Conservation (phyloP, 148 eudicot genomes). For the Rhododendron griersonianum region DNA sequence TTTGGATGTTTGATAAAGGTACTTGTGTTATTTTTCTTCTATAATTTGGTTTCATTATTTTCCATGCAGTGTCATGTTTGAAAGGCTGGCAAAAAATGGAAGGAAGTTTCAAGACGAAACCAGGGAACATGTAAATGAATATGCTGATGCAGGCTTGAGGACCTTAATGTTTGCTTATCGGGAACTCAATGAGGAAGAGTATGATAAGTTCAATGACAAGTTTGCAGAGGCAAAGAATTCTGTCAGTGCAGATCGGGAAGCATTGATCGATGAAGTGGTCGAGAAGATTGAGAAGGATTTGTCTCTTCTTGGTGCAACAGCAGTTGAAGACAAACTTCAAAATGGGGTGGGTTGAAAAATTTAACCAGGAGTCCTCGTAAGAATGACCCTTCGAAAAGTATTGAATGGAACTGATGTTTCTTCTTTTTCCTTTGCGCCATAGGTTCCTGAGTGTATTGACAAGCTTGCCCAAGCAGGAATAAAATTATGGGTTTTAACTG, state of each 20-base stretch:
- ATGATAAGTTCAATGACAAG: slow-evolving; percentile 45
- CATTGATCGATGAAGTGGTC: slow-evolving; percentile 56
- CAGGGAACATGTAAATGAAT: slow-evolving; percentile 74
- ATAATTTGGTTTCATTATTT: neutral
- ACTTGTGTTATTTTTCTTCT: neutral
- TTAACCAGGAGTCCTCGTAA: neutral
- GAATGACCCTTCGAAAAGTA: neutral
- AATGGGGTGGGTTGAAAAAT: slow-evolving; percentile 53
- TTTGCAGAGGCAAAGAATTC: slow-evolving; percentile 65
- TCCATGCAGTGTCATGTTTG: slow-evolving; percentile 79
- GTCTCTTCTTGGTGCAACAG: slow-evolving; percentile 95
- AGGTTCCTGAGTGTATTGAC: slow-evolving; percentile 98
- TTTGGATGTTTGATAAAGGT: neutral
- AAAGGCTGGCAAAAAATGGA: slow-evolving; percentile 61
- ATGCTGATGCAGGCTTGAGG: slow-evolving; percentile 95
- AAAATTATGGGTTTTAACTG: slow-evolving; percentile 96
- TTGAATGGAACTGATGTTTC: neutral
- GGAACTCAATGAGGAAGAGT: slow-evolving; percentile 62
- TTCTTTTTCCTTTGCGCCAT: slow-evolving; percentile 2
- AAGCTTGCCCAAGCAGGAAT: slow-evolving; percentile 98
- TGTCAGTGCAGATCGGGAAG: slow-evolving; percentile 73
- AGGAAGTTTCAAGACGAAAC: slow-evolving; percentile 68
- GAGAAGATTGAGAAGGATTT: slow-evolving; percentile 71
- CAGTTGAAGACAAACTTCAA: slow-evolving; percentile 97
- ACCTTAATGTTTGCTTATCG: slow-evolving; percentile 86